Evolutionary conservation across 2,329 filamentous ascomycete species (phyloP).

Genomic region (Myrmaecium sp.): DNA sequence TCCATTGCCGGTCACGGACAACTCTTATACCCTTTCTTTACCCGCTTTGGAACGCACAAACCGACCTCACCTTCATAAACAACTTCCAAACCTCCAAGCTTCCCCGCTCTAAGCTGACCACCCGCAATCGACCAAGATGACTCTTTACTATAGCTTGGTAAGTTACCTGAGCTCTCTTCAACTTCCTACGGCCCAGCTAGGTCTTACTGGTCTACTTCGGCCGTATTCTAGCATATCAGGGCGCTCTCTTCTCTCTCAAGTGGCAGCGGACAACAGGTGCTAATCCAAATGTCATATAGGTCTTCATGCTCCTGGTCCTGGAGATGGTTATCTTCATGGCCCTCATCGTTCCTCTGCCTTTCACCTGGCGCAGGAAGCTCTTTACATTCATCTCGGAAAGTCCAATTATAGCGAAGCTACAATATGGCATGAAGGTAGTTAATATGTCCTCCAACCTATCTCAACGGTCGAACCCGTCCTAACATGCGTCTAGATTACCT

Average conservation of each 20-base stretch:
- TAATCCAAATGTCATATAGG: slow-evolving; percentile 31
- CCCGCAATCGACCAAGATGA: slow-evolving; percentile 42
- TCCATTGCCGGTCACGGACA: too few species aligned
- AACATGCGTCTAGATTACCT: slow-evolving; percentile 51
- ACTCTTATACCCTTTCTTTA: too few species aligned
- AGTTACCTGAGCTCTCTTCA: slow-evolving; percentile 13
- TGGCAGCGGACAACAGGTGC: slow-evolving; percentile 1
- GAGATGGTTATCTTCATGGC: slow-evolving; percentile 73
- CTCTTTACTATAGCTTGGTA: slow-evolving; percentile 53
- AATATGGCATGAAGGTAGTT: slow-evolving; percentile 80
- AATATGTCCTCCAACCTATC: not conserved
- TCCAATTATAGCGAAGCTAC: slow-evolving; percentile 69
- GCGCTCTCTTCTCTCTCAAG: not conserved
- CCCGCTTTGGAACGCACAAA: too few species aligned
- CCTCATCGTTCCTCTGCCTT: slow-evolving; percentile 75
- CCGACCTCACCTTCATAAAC: too few species aligned
- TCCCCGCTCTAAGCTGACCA: slow-evolving; percentile 1
- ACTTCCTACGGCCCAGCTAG: slow-evolving; percentile 22
- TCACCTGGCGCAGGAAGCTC: slow-evolving; percentile 67
- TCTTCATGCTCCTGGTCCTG: slow-evolving; percentile 65
- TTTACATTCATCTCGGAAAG: slow-evolving; percentile 95
- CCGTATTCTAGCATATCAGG: slow-evolving; percentile 35
- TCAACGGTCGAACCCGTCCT: not conserved
- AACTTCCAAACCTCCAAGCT: not conserved
- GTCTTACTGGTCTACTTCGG: slow-evolving; percentile 26